phyloP scores from a whole-genome alignment of 306 rosid genomes.

The Malus sylvestris region DNA sequence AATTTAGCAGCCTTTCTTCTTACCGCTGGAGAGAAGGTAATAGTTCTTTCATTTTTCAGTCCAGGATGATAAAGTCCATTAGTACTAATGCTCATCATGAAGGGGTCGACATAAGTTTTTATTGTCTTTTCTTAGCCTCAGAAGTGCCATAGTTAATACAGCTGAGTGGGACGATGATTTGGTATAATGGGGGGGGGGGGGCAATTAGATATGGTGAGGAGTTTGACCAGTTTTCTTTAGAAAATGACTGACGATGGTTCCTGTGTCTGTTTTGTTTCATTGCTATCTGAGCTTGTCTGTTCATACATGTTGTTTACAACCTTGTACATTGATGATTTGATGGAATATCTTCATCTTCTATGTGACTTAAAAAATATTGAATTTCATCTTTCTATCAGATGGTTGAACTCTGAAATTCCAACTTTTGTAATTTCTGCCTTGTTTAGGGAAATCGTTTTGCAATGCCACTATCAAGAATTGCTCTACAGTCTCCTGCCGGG shows the following conservation, averaged over 20 bases:
- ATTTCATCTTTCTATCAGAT: background rate
- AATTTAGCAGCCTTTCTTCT: constrained; percentile 77
- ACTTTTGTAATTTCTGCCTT: background rate
- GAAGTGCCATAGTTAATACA: background rate
- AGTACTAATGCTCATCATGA: background rate
- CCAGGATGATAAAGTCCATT: background rate
- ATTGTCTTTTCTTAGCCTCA: background rate
- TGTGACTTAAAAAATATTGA: background rate
- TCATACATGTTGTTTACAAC: background rate
- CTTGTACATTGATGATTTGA: background rate
- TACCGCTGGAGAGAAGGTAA: constrained; percentile 93
- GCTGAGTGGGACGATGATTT: background rate
- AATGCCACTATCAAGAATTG: constrained; percentile 83
- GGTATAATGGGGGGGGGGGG: background rate
- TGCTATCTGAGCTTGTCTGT: background rate
- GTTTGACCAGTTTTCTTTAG: background rate
- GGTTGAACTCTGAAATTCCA: background rate
- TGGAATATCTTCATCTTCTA: background rate
- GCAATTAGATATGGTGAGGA: background rate
- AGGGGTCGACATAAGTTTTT: background rate
- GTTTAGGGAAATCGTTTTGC: constrained; percentile 66
- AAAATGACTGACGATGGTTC: background rate
- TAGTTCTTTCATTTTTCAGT: background rate
- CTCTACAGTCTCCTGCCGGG: constrained; percentile 80
- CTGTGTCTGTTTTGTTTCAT: background rate